A percentile compares a stretch with the other conserved stretches of the same genome.
Conservation (phyloP, 805 yeast genomes). For the Danielia reshetovae region DNA sequence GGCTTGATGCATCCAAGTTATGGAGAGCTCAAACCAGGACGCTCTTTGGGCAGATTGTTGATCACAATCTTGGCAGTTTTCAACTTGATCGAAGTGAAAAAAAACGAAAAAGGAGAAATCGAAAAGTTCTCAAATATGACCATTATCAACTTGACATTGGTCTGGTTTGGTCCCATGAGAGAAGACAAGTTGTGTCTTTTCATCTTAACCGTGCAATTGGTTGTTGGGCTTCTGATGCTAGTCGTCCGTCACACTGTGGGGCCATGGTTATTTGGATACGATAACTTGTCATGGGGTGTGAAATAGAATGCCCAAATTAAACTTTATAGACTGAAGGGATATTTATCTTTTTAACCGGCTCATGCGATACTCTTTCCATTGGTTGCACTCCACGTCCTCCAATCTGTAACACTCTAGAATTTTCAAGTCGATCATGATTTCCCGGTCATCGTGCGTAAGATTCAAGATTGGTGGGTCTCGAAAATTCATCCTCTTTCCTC, state of each 20-base stretch:
- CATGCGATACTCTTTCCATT: too few species aligned
- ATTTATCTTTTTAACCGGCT: too few species aligned
- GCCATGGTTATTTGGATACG: slow-evolving; percentile 82
- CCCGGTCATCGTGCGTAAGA: too few species aligned
- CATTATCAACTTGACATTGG: slow-evolving; percentile 74
- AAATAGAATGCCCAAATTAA: too few species aligned
- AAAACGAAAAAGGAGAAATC: slow-evolving; percentile 21
- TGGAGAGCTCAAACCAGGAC: slow-evolving; percentile 31
- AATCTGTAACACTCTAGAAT: too few species aligned
- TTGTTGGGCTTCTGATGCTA: slow-evolving; percentile 63
- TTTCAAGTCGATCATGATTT: too few species aligned
- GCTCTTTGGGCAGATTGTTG: slow-evolving; percentile 20
- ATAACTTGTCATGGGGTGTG: slow-evolving; percentile 55
- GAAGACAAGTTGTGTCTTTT: slow-evolving; percentile 71
- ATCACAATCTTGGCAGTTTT: slow-evolving; percentile 47
- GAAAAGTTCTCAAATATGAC: slow-evolving; percentile 75
- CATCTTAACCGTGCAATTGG: slow-evolving; percentile 60
- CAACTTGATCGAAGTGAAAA: slow-evolving; percentile 41
- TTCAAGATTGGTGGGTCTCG: too few species aligned
- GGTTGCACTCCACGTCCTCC: too few species aligned
- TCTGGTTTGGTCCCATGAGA: slow-evolving; percentile 85
- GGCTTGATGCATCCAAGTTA: slow-evolving; percentile 68
- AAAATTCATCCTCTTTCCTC: too few species aligned
- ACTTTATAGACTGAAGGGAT: too few species aligned
- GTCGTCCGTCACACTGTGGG: slow-evolving; percentile 79